A percentile compares a stretch with the other conserved stretches of the same genome.
phyloP scores from a whole-genome alignment of 1,284 basidiomycete genomes.

The Malassezia globosa region DNA sequence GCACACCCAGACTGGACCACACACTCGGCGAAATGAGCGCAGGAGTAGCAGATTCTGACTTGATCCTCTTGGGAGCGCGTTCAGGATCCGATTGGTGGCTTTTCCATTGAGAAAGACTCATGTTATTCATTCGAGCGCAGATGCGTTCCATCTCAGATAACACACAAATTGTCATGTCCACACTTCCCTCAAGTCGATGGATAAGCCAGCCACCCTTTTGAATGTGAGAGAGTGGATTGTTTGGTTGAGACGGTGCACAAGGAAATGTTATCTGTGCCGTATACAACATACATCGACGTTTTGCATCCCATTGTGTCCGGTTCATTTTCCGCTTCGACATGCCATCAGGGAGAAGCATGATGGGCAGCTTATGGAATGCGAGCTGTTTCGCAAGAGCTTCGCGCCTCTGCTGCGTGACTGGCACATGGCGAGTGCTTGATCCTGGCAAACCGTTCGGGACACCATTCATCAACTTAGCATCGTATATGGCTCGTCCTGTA shows the following conservation, averaged over 20 bases:
- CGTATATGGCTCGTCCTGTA: slow-evolving; percentile 6
- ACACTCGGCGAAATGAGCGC: neutral
- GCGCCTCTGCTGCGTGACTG: slow-evolving; percentile 11
- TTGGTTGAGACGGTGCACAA: neutral
- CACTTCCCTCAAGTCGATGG: neutral
- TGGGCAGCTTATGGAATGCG: slow-evolving; percentile 7
- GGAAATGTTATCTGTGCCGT: slow-evolving; percentile 8
- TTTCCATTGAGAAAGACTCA: neutral
- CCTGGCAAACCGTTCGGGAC: neutral
- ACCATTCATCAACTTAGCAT: slow-evolving; percentile 3
- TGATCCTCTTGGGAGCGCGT: neutral
- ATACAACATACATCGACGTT: slow-evolving; percentile 2
- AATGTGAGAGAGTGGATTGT: neutral
- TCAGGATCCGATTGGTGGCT: neutral
- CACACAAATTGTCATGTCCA: neutral
- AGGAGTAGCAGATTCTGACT: neutral
- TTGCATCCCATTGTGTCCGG: slow-evolving; percentile 8
- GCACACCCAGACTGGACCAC: neutral
- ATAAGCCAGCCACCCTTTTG: neutral
- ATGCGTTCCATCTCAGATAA: neutral
- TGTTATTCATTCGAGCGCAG: neutral
- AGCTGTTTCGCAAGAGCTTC: slow-evolving; percentile 10
- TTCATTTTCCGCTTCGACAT: slow-evolving; percentile 12
- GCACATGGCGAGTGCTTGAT: neutral
- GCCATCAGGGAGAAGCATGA: slow-evolving; percentile 17